These are phyloP conservation scores for Tolypocladium capitatum DNA, from an alignment of 2,329 filamentous ascomycete species.

Conservation along the genomic window DNA sequence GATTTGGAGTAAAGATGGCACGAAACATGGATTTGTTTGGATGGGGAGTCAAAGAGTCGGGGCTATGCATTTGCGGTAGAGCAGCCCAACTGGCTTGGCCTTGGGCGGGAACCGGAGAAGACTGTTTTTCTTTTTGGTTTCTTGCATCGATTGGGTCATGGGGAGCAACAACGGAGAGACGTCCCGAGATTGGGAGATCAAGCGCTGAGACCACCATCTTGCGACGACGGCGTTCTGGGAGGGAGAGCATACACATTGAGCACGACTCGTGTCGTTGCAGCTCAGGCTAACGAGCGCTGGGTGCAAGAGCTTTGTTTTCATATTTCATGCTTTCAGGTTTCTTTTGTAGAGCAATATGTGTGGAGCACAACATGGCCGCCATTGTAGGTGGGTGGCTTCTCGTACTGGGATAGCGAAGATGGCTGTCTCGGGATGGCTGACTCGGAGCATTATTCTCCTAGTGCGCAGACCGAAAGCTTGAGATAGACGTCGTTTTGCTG, in stretches of 20 bases:
- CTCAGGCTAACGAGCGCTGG: not conserved
- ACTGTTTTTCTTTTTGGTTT: not conserved
- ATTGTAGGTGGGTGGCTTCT: not conserved
- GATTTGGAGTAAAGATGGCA: not conserved
- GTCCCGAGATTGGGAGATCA: constrained; percentile 5
- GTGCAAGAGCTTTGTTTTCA: not conserved
- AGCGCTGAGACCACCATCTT: constrained; percentile 7
- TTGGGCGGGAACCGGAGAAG: not conserved
- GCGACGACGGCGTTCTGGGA: constrained; percentile 3
- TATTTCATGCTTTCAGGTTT: not conserved
- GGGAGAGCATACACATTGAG: not conserved
- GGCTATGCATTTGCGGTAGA: not conserved
- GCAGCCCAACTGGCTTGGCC: not conserved
- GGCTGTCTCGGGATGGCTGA: too few species aligned
- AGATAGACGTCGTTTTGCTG: constrained; percentile 22
- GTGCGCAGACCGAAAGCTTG: constrained; percentile 29
- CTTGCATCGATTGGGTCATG: not conserved
- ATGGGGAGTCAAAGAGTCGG: not conserved
- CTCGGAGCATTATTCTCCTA: constrained; percentile 7
- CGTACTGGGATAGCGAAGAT: not conserved
- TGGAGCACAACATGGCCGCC: not conserved
- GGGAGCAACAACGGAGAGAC: not conserved
- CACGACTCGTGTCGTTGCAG: not conserved
- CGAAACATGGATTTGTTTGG: not conserved
- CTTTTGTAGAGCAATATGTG: not conserved